These are phyloP conservation scores for Ilyonectria robusta DNA, from an alignment of 2,329 filamentous ascomycete genomes.

Conservation along the genomic window DNA sequence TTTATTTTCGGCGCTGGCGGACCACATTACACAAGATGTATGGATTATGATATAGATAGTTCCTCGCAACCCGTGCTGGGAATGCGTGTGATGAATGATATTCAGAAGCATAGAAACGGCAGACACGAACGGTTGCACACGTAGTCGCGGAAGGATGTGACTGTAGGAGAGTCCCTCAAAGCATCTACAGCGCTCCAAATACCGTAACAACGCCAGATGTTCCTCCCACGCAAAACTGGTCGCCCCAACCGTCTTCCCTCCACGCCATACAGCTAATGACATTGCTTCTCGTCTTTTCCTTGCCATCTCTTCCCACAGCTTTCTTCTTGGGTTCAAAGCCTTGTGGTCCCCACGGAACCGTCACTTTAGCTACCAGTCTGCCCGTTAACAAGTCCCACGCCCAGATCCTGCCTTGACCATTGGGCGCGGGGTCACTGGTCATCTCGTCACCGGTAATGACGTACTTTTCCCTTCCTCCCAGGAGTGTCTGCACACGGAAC, in stretches of 20 bases:
- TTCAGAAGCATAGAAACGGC: not conserved
- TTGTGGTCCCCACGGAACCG: conserved; percentile 69
- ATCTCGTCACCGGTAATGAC: conserved; percentile 87
- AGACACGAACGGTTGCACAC: not conserved
- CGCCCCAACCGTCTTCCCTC: conserved; percentile 73
- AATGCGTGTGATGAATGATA: conserved; percentile 15
- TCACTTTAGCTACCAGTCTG: conserved; percentile 74
- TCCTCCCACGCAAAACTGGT: conserved; percentile 76
- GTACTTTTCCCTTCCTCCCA: conserved; percentile 83
- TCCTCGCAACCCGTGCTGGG: not conserved
- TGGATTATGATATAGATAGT: conserved; percentile 23
- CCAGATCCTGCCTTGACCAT: conserved; percentile 73
- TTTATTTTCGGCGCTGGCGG: conserved; percentile 42
- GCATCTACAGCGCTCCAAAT: conserved; percentile 61
- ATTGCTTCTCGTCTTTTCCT: conserved; percentile 71
- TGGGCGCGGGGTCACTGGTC: conserved; percentile 42
- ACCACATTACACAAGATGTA: conserved; percentile 27
- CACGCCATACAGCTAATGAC: conserved; percentile 75
- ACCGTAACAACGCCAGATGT: conserved; percentile 76
- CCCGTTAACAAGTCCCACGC: conserved; percentile 90
- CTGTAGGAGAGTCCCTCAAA: not conserved
- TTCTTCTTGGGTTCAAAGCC: conserved; percentile 64
- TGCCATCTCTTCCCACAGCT: conserved; percentile 71
- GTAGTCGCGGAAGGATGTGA: not conserved
- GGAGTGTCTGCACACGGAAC: conserved; percentile 80